phyloP scores from a whole-genome alignment of 352 stramenopile species.

The Phytophthora cajani region DNA sequence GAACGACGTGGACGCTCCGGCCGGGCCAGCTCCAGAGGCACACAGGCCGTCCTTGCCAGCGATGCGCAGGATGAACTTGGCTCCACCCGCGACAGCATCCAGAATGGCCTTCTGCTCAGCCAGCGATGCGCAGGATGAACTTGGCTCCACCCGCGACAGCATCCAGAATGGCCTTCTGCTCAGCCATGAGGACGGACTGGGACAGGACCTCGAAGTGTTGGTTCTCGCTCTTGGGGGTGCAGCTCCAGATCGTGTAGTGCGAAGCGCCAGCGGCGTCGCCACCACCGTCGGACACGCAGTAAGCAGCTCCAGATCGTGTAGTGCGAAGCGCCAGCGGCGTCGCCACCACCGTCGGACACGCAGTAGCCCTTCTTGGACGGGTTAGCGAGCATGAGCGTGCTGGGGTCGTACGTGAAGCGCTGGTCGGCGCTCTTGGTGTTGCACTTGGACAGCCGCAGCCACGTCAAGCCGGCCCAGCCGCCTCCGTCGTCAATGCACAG shows the following conservation, averaged over 20 bases:
- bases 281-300: background rate
- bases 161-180: slow-evolving; percentile 2
- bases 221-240: slow-evolving; percentile 19
- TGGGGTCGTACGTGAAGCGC: slow-evolving; percentile 31
- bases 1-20: slow-evolving; percentile 7
- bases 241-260: slow-evolving; percentile 3
- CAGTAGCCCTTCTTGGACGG: background rate
- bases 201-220: slow-evolving; percentile 30
- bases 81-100: slow-evolving; percentile 1
- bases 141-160: slow-evolving; percentile 1
- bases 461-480: slow-evolving; percentile 8
- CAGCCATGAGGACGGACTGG: background rate
- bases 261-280: background rate
- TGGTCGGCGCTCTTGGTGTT: slow-evolving; percentile 31
- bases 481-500: slow-evolving; percentile 40
- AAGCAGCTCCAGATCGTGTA: slow-evolving; percentile 16
- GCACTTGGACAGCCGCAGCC: slow-evolving; percentile 4
- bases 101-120: background rate
- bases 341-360: background rate
- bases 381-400: background rate
- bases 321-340: background rate
- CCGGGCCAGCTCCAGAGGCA: slow-evolving; percentile 6
- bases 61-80: slow-evolving; percentile 17
- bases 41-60: slow-evolving; percentile 18
- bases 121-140: slow-evolving; percentile 15